A percentile compares a stretch with the other conserved stretches of the same genome.
Conservation (phyloP, 169 alveolate species). For the Perkinsus chesapeaki region DNA sequence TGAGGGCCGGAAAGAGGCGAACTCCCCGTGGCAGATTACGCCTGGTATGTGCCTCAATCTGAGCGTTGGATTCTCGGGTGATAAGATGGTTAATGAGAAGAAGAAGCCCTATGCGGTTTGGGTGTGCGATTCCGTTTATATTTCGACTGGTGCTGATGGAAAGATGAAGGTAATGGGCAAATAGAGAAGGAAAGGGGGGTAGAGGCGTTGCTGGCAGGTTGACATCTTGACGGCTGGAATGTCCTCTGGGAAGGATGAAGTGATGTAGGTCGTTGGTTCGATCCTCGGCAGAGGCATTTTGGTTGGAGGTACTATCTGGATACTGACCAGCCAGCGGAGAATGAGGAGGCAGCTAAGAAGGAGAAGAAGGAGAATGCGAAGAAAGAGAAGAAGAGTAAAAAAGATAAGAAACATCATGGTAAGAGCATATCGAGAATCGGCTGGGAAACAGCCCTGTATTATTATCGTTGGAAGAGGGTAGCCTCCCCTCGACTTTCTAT, state of each 20-base stretch:
- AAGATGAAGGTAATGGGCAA: background rate
- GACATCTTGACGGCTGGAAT: background rate
- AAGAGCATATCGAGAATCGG: background rate
- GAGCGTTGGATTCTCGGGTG: background rate
- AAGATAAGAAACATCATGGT: background rate
- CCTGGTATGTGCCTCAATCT: background rate
- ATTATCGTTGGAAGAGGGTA: no score
- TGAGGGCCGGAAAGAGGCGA: background rate
- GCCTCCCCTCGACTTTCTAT: no score
- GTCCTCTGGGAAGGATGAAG: background rate
- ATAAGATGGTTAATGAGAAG: background rate
- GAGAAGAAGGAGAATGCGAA: background rate
- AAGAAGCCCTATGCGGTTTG: background rate
- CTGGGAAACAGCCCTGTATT: background rate
- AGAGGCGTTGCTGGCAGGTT: background rate
- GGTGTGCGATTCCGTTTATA: background rate
- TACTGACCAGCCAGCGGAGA: background rate
- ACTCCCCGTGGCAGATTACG: background rate
- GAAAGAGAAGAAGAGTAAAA: background rate
- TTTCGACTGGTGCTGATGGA: background rate
- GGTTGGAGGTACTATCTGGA: background rate
- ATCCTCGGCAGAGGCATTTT: background rate
- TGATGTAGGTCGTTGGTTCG: background rate
- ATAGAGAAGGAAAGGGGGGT: background rate
- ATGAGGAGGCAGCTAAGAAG: background rate